Conservation (phyloP, 495 filamentous ascomycete species). For the Xylaria flabelliformis region DNA sequence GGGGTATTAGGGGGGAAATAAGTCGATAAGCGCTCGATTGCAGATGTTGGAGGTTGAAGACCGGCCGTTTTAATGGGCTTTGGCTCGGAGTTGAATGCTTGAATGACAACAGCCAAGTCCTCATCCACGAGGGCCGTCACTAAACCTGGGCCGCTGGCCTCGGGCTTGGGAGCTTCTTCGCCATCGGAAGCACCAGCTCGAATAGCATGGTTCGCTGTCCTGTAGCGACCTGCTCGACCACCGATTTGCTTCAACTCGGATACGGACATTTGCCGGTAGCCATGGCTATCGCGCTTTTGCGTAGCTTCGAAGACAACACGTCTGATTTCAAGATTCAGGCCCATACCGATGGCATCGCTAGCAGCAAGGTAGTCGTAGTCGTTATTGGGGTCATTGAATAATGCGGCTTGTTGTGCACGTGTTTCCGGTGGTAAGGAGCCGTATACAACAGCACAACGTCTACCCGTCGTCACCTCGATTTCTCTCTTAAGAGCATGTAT, state of each 20-base stretch:
- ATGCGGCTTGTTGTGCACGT: slow-evolving; percentile 82
- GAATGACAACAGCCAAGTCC: slow-evolving; percentile 68
- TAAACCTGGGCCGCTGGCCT: slow-evolving; percentile 55
- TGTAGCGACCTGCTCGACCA: slow-evolving; percentile 90
- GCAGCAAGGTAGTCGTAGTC: slow-evolving; percentile 95
- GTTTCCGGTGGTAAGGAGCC: slow-evolving; percentile 92
- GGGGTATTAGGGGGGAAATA: slow-evolving; percentile 80
- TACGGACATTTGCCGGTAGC: slow-evolving; percentile 61
- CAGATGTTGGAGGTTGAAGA: slow-evolving; percentile 67
- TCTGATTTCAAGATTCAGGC: slow-evolving; percentile 91
- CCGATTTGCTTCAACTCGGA: slow-evolving; percentile 93
- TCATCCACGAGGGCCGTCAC: slow-evolving; percentile 79
- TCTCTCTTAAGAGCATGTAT: slow-evolving; percentile 80
- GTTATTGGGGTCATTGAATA: slow-evolving; percentile 94
- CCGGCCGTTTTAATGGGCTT: slow-evolving; percentile 76
- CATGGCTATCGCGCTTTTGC: slow-evolving; percentile 66
- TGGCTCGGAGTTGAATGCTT: slow-evolving; percentile 67
- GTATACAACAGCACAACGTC: slow-evolving; percentile 89
- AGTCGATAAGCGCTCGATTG: slow-evolving; percentile 73
- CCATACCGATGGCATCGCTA: slow-evolving; percentile 98
- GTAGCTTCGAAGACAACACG: slow-evolving; percentile 85
- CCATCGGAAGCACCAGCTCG: slow-evolving; percentile 36
- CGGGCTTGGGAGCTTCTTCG: slow-evolving; percentile 56
- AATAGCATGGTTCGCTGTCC: slow-evolving; percentile 65
- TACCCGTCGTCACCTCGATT: slow-evolving; percentile 78